Evolutionary conservation across 2,329 filamentous ascomycete species (phyloP), one percentile per base, ranked within the genome.

Genomic region (Cladosporium sp.): DNA sequence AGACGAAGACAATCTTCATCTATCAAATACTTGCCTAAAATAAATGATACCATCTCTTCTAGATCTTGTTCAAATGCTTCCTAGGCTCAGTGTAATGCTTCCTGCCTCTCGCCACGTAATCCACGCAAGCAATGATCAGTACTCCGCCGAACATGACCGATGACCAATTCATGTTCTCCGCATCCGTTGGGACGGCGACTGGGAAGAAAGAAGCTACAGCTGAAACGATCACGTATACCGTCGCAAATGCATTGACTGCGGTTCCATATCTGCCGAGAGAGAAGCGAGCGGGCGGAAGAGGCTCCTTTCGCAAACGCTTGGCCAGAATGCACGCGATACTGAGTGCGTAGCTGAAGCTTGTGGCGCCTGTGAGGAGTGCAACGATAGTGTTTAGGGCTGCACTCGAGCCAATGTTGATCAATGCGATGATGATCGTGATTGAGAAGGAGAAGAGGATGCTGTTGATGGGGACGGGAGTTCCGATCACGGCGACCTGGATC

Each of bases 261-360:
- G 72, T 52, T 11, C 68, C 70, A n/a, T 55, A 65, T 29, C 40
- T 50, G 16, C 72, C 72, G 3, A 74, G 66, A 31, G 68, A 69
- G 65, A 70, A 74, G 6, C 69, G 65, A 33, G 68, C 68, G 2
- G 55, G 67, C 1, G 72, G 72, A 2, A 73, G 65, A 31, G 63
- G 33, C 44, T 72, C 65, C 5, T 70, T 68, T 23, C 67, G 66
- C 18, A 73, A 12, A n/a, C 71, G 68, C 53, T 66, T 66, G 28
- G 66, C 40, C 14, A 68, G 57, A 10, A 72, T 66, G n/a, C 74
- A 75, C 61, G 75, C 76, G 65, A 81, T 80, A 33, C 72, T 75
- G 62, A 81, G 72, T 46, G 77, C 72, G 71, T 81, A 82, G 44
- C 52, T 57, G 62, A 64, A 64, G 40, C 52, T 57, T 5, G 53